Base-by-base conservation (phyloP, 148 eudicot genomes). In the Silene conica region DNA sequence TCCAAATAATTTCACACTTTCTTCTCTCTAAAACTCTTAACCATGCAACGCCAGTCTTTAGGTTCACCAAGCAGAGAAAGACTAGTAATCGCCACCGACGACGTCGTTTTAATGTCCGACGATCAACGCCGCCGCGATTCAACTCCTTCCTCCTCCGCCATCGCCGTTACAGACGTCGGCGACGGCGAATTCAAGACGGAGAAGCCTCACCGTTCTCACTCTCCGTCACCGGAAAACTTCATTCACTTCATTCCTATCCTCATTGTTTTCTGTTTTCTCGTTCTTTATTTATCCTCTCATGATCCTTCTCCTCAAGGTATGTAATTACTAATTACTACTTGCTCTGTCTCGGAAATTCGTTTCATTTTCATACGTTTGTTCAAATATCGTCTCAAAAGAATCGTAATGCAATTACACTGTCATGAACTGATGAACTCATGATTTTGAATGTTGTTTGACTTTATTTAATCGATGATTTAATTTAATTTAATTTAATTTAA, bases 201-300 rank as follows among this genome's bases (percentile, higher is more conserved):
- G 50, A 89, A 86, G 72, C 80, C 86, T 75, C 77, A 25, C 48
- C 82, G 78, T 16, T 73, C 64, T 15, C 78, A 71, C 15, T 77
- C 89, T 8, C 16, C 54, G 13, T 2, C 55, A 4, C 55, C 55
- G 55, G 86, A 87, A 57, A 89, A 58, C 63, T 81, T 78, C 82
- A 73, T 92, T 57, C 96, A 93, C 71, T 43, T 85, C 26, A 93
- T 93, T 64, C 98, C 98, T 19, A 57, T 90, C 31, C 89, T 93
- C 68, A 73, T 84, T 15, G 55, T 88, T 72, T 65, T 90, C 60
- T 93, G 98, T 78, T 89, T 93, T 72, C 78, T 90, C 80, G 43
- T 93, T 15, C 93, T 93, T 55, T 93, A 86, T 70, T 85, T 90
- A 74, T 86, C 83, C 13, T 93, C 96, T 64, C 92, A 93, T 80